Evolutionary conservation across 1,139 yeast genomes (phyloP).

Genomic region (Suhomyces yuchorum): DNA sequence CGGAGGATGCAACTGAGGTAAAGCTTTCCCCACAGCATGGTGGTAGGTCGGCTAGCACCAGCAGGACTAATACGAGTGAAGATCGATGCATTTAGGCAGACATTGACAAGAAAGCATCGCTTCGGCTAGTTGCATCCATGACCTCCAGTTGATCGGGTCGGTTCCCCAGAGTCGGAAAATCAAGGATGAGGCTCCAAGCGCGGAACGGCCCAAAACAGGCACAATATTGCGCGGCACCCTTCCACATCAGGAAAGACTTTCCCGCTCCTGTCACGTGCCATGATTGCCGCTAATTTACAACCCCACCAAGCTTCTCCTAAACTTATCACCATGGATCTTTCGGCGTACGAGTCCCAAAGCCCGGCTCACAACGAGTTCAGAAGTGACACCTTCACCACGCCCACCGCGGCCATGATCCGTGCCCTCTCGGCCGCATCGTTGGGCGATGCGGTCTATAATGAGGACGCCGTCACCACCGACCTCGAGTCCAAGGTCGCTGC

Average conservation of each 20-base stretch:
- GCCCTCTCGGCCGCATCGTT: conserved; percentile 48
- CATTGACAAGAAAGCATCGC: too few relatives aligned
- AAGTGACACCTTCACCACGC: conserved; percentile 52
- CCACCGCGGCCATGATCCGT: conserved; percentile 42
- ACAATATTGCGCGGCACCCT: background rate
- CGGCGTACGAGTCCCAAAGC: conserved; percentile 16
- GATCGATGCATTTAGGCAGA: too few relatives aligned
- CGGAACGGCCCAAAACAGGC: background rate
- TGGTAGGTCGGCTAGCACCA: too few relatives aligned
- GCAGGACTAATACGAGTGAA: too few relatives aligned
- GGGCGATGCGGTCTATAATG: conserved; percentile 90
- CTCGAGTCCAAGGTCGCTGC: conserved; percentile 68
- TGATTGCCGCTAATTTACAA: background rate
- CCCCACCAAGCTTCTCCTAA: background rate
- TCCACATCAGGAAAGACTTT: background rate
- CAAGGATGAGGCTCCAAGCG: background rate
- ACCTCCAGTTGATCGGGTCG: too few relatives aligned
- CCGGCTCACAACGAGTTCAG: conserved; percentile 45
- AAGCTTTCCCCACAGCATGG: too few relatives aligned
- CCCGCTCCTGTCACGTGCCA: background rate
- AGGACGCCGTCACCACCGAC: conserved; percentile 68
- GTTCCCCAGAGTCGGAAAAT: background rate
- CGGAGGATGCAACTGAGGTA: too few relatives aligned
- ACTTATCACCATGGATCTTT: conserved; percentile 9
- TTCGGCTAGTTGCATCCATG: too few relatives aligned